Base-by-base conservation (phyloP, 1,284 basidiomycete species). In the Coniferiporia sulphurascens region DNA sequence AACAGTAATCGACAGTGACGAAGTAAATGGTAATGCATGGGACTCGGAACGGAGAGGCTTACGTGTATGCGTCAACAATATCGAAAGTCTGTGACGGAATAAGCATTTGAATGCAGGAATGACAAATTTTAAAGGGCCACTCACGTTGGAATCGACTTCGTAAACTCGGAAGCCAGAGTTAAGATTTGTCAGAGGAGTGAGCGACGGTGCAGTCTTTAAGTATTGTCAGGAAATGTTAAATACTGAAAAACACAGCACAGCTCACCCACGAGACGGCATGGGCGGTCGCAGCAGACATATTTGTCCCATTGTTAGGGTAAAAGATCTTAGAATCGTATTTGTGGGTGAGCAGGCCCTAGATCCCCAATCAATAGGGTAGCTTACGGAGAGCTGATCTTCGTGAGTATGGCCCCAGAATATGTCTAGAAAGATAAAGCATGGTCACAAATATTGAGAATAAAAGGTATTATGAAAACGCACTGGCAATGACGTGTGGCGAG, bases 401-500 rank as follows among this genome's bases (percentile, higher is more conserved):
- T 93, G 90, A 1, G 87, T 87, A 68, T 93, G 91, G 1, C 90
- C 90, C 66, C 80, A 91, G 74, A 92, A 91, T 45, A 91, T 83
- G 62, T 81, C 85, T 87, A 58, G 6, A 7, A 41, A 56, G 27
- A 13, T 38, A 6, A 13, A 38, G 36, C 36, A 13, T 7, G 13
- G 36, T 7, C 36, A 38, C 36, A 13, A 38, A 38, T 7, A 38
- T 38, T n/a, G n/a, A 13, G 13, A 7, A 38, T 6, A 38, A 38
- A 13, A 38, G 36, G 13, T 7, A 7, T 38, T 38, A 13, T 13
- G 7, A 41, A 41, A 2, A 76, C 83, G 41, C 65, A 85, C 87
- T 86, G 35, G 87, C 86, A 60, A 93, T 89, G 59, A 91, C 87
- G 68, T 91, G 86, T 15, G 78, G 77, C 5, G 89, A 85, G 71